Base-by-base conservation (phyloP, 805 yeast genomes). In the Hanseniaspora taiwanica region DNA sequence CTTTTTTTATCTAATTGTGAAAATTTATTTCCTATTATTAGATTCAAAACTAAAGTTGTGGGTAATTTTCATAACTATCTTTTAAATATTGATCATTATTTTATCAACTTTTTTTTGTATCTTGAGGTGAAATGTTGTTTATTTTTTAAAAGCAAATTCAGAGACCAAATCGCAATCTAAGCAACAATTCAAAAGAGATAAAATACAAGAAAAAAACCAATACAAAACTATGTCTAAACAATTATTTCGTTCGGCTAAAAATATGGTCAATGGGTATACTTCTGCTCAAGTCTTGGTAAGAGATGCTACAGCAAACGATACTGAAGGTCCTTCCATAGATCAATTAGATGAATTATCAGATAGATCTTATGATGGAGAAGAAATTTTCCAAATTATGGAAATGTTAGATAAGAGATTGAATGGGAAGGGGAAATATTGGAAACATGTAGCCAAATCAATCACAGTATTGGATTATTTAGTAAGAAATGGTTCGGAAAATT, bases 401-500 rank as follows among this genome's bases (percentile, higher is more conserved):
- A 85, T 89, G 79, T 62, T 89, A 35, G 96, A 89, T 62, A 75
- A 85, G 48, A 72, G 98, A 47, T 65, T 89, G 48, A 89, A 89
- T 55, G 97, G 89, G 56, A 87, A 87, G 65, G 97, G 97, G 45
- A 87, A 86, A 59, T 82, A 89, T 63, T 89, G 96, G 96, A 73
- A 95, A 48, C 98, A 89, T 58, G 87, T 89, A 38, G 87, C 93
- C 46, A 91, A 89, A 60, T 78, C 94, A 1, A 68, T 89, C 46
- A 81, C 94, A 2, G 78, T 89, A n/a, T 68, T 89, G 49, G 96
- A 87, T 53, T 89, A 78, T 60, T 66, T 87, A 43, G 85, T 87
- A 16, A 74, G 91, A 49, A 72, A 70, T 44, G 98, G 96, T 31
- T 72, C 86, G 17, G 94, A 86, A 49, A 79, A 81, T 52, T 89